Evolutionary conservation across 164 flowering plant species (phyloP).

Genomic region (Nymphaea colorata): DNA sequence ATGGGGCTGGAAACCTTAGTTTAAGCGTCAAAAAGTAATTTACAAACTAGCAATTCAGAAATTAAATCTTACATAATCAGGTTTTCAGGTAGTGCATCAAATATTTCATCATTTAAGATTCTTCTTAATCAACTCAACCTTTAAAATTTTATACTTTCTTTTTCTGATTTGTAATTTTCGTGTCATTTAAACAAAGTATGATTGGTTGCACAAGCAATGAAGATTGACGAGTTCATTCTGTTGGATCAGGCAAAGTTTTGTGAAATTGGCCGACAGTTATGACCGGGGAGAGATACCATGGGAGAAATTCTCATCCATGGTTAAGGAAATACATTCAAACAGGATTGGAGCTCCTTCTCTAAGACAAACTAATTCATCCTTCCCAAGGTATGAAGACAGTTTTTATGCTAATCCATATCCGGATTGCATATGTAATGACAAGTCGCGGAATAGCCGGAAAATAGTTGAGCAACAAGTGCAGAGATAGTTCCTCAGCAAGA

Average conservation of each 20-base stretch:
- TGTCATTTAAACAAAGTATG: no score
- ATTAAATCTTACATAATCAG: not conserved
- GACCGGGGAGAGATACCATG: slow-evolving; percentile 42
- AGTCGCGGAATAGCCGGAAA: not conserved
- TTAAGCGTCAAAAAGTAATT: not conserved
- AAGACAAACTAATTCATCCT: slow-evolving; percentile 34
- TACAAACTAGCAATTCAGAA: not conserved
- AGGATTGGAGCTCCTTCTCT: slow-evolving; percentile 58
- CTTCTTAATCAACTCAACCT: not conserved
- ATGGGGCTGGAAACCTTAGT: not conserved
- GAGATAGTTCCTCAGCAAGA: not conserved
- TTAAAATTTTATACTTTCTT: no score
- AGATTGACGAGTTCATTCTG: not conserved
- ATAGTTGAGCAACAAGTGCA: not conserved
- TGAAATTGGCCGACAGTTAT: slow-evolving; percentile 43
- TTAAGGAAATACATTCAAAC: slow-evolving; percentile 34
- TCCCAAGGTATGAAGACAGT: slow-evolving; percentile 58
- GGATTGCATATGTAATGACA: slow-evolving; percentile 41
- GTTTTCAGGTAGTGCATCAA: not conserved
- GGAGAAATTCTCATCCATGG: slow-evolving; percentile 47
- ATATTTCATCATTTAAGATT: not conserved
- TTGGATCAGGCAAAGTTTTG: slow-evolving; percentile 49
- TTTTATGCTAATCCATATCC: slow-evolving; percentile 82
- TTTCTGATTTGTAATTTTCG: no score
- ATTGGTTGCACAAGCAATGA: no score